A percentile compares a stretch with the other conserved stretches of the same genome.
Conservation (phyloP, 1,139 yeast genomes). For the Saccharomyces hybrid region DNA sequence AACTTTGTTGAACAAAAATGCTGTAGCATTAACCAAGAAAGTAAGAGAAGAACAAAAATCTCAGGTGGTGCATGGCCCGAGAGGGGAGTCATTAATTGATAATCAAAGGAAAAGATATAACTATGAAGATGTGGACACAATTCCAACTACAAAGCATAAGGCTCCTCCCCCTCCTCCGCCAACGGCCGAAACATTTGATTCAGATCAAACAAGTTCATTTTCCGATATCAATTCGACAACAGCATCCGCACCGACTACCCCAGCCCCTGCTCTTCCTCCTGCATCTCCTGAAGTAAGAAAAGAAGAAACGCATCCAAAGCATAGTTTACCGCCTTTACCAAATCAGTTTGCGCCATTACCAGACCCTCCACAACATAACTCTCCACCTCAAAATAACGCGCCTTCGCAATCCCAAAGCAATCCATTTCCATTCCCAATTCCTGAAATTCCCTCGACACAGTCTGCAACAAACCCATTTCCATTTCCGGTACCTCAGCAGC, state of each 20-base stretch:
- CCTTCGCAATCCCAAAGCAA: background rate
- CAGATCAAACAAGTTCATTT: constrained; percentile 11
- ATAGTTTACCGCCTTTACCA: constrained; percentile 7
- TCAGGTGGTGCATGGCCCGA: constrained; percentile 52
- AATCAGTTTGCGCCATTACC: constrained; percentile 6
- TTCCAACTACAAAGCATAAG: constrained; percentile 33
- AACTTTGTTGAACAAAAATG: constrained; percentile 78
- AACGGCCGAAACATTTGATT: constrained; percentile 16
- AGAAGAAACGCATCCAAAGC: constrained; percentile 10
- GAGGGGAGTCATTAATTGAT: constrained; percentile 46
- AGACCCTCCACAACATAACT: constrained; percentile 6
- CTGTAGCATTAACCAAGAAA: constrained; percentile 64
- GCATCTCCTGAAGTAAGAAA: constrained; percentile 10
- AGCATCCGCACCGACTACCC: constrained; percentile 29
- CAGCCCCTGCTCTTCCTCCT: constrained; percentile 6
- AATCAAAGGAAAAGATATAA: constrained; percentile 31
- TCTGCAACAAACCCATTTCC: constrained; percentile 19
- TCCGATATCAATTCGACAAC: constrained; percentile 20
- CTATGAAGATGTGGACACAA: constrained; percentile 23
- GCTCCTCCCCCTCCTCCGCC: constrained; percentile 50
- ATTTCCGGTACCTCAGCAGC: constrained; percentile 28
- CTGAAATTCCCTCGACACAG: constrained; percentile 9
- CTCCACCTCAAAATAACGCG: background rate
- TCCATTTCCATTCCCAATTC: constrained; percentile 12
- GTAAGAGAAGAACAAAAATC: constrained; percentile 33